Base-by-base conservation (phyloP, 2,329 filamentous ascomycete species). In the Blastomyces gilchristii region DNA sequence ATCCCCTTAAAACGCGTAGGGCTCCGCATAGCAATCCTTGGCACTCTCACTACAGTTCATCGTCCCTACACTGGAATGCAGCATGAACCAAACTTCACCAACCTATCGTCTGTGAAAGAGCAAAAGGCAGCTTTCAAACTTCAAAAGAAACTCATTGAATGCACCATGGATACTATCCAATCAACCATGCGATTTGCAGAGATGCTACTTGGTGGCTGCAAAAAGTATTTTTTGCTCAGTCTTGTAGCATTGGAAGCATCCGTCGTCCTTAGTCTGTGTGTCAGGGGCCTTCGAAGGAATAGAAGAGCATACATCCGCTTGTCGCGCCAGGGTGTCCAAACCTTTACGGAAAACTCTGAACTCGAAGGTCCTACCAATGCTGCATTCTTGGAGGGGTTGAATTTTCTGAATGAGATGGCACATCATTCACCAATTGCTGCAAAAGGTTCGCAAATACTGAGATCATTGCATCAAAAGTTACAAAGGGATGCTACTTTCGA, bases 61-160 rank as follows among this genome's bases (percentile, higher is more conserved):
- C 58, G 58, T 12, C 25, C 58, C 2, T 59, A 49, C 12, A 59
- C 58, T 7, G 58, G 58, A 14, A 14, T 59, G 41, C 4, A 34
- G 18, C 58, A 59, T 41, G 58, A 59, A 9, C 58, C 58, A 50
- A 59, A 59, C 9, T 59, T 59, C 22, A 50, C 58, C 16, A 14
- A 59, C 41, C 43, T 59, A 16, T 14, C 58, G n/a, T 59, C 58
- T 14, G 16, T 43, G 8, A 59, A 59, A 22, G 58, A 59, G 41
- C 58, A 49, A n/a, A 59, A 49, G 25, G 39, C 41, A 4, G 58
- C 58, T 5, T 59, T 59, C 31, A 59, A 34, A 37, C 43, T 59
- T 34, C 58, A 59, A 59, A 59, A 37, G 58, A 59, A 59, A 7
- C 41, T 59, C 7, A 59, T 59, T 25, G 58, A 49, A 16, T 59